Evolutionary conservation across 1,139 yeast species (phyloP), one percentile per base, ranked within the genome.

Genomic region (Starmera stellimalicola): DNA sequence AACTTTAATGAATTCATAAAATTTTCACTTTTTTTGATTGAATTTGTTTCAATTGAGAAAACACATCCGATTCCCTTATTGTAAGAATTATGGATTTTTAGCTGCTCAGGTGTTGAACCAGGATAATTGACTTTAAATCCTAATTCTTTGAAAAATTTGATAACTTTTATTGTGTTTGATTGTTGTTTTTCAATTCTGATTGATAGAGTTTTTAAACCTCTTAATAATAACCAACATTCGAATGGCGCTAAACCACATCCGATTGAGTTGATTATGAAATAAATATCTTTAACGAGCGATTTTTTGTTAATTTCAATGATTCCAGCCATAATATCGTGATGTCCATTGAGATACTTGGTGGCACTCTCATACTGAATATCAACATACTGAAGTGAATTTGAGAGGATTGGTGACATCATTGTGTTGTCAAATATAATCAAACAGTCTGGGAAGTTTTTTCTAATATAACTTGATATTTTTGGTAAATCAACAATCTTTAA

Each of bases 291-390:
- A 7, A 88, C 91, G 37, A 87, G 62, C 38, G 67, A 63, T 20
- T 70, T 58, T 32, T 68, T 66, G 42, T 81, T 69, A 16, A 82
- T 77, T 19, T 94, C 94, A 39, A 87, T 65, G 15, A 82, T 76
- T 36, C 96, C 96, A 14, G 95, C 95, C 96, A 87, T 87, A 49
- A 87, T 75, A 56, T 87, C 96, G 57, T 87, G 96, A 56, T 87
- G 96, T 9, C 96, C 96, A 51, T 85, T 83, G 44, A 87, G 65
- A 53, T 83, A 87, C 58, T 87, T 87, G 37, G 96, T 87, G 14
- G 94, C 96, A 12, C 91, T 78, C 55, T 87, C 96, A 56, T 87
- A 87, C 37, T 84, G 94, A 41, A 87, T 81, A 54, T 87, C 96
- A 22, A 79, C 93, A 45, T 81, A 68, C 45, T 80, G 84, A 46